phyloP scores from a whole-genome alignment of 352 stramenopile species.

The Phytophthora macrochlamydospora region DNA sequence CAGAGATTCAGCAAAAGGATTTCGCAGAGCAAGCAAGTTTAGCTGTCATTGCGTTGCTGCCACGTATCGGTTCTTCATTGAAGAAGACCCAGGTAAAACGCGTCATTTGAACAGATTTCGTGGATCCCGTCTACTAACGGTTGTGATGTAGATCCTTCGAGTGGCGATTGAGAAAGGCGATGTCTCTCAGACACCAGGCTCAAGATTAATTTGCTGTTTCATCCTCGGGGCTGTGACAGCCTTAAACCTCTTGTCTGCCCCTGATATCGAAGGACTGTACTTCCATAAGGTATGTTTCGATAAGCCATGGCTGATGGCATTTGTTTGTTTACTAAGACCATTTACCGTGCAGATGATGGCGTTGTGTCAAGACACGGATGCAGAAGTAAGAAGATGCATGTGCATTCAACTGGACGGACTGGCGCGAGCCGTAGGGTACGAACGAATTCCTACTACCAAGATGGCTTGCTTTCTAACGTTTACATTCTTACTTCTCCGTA shows the following conservation, averaged over 20 bases:
- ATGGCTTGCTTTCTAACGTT: neutral
- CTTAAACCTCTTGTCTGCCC: slow-evolving; percentile 61
- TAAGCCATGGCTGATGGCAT: neutral
- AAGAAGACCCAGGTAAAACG: slow-evolving; percentile 76
- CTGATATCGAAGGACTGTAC: slow-evolving; percentile 83
- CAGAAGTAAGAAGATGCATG: slow-evolving; percentile 84
- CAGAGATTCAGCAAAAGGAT: slow-evolving; percentile 83
- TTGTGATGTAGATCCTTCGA: slow-evolving; percentile 64
- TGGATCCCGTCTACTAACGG: neutral
- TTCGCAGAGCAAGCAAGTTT: slow-evolving; percentile 69
- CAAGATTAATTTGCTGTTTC: slow-evolving; percentile 79
- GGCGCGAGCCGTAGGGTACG: slow-evolving; percentile 70
- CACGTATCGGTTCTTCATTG: slow-evolving; percentile 55
- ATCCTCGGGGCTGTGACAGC: slow-evolving; percentile 76
- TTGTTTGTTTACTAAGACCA: neutral
- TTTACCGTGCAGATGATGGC: slow-evolving; percentile 72
- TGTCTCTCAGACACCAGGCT: slow-evolving; percentile 76
- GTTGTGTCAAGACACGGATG: slow-evolving; percentile 84
- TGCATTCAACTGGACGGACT: slow-evolving; percentile 82
- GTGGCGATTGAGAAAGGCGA: slow-evolving; percentile 86
- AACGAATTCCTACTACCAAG: neutral
- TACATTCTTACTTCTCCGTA: slow-evolving; percentile 12
- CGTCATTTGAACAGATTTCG: too few relatives aligned
- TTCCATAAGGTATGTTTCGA: slow-evolving; percentile 70
- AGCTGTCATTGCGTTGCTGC: slow-evolving; percentile 58